phyloP scores from a whole-genome alignment of 257 asterid genomes.

The Prunella vulgaris region DNA sequence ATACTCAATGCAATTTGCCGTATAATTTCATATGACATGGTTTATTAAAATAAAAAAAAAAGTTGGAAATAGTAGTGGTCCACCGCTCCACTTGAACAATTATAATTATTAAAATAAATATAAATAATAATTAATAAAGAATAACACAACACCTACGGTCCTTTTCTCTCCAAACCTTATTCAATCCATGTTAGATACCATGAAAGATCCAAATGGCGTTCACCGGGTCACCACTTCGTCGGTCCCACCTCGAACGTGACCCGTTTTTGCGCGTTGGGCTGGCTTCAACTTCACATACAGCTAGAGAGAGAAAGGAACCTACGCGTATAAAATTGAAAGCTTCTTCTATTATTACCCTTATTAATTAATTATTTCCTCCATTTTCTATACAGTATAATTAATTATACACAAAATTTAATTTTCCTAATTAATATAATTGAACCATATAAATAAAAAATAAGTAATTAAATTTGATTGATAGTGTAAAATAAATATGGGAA shows the following conservation, averaged over 20 bases:
- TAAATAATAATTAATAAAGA: not conserved
- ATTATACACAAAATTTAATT: too few relatives aligned
- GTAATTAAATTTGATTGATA: too few relatives aligned
- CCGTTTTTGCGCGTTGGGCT: constrained; percentile 30
- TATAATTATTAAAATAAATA: not conserved
- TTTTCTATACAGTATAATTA: too few relatives aligned
- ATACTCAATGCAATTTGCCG: not conserved
- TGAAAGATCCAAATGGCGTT: constrained; percentile 1
- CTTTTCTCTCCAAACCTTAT: not conserved
- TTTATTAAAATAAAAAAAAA: too few relatives aligned
- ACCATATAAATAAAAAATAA: too few relatives aligned
- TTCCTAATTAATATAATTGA: too few relatives aligned
- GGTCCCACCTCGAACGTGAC: constrained; percentile 34
- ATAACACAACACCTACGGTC: not conserved
- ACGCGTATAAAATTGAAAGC: not conserved
- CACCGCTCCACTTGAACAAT: not conserved
- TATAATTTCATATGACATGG: not conserved
- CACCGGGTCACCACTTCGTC: constrained; percentile 16
- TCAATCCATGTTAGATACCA: not conserved
- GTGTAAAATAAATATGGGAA: too few relatives aligned
- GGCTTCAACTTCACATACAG: constrained; percentile 12
- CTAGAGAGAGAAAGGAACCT: not conserved
- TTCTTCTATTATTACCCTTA: not conserved
- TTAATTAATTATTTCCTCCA: not conserved
- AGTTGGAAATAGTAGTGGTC: not conserved